A percentile compares a stretch with the other conserved stretches of the same genome.
Conservation (phyloP, 768 basidiomycete species). For the Lactifluus echinatus region DNA sequence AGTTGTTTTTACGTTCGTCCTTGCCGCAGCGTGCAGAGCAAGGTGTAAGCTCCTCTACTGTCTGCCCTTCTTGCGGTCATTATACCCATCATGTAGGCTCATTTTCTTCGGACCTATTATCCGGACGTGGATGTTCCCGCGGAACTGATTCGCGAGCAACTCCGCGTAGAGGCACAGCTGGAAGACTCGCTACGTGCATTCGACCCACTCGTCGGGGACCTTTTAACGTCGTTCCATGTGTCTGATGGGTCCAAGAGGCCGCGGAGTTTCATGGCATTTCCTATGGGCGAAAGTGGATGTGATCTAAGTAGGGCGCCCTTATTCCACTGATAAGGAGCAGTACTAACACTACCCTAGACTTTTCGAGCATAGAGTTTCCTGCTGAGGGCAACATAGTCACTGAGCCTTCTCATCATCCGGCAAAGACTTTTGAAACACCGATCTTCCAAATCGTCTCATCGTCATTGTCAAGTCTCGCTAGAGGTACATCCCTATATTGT, state of each 20-base stretch:
- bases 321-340: background rate
- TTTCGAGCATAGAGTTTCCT: slow-evolving; percentile 35
- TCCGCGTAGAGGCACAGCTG: slow-evolving; percentile 38
- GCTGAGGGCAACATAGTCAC: slow-evolving; percentile 27
- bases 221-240: slow-evolving; percentile 36
- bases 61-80: slow-evolving; percentile 3
- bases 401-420: slow-evolving; percentile 35
- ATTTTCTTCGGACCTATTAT: slow-evolving; percentile 60
- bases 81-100: slow-evolving; percentile 39
- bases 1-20: slow-evolving; percentile 27
- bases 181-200: slow-evolving; percentile 33
- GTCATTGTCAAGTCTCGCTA: background rate
- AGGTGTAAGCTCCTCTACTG: slow-evolving; percentile 39
- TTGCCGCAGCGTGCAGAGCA: slow-evolving; percentile 51
- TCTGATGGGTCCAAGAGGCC: slow-evolving; percentile 22
- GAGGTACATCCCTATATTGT: background rate
- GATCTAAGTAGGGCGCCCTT: slow-evolving; percentile 47
- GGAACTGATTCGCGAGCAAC: slow-evolving; percentile 53
- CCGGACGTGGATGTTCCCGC: slow-evolving; percentile 68
- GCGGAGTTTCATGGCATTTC: slow-evolving; percentile 41
- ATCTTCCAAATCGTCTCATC: slow-evolving; percentile 48
- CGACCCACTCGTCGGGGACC: slow-evolving; percentile 50
- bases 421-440: slow-evolving; percentile 51
- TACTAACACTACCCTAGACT: slow-evolving; percentile 31
- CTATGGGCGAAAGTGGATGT: slow-evolving; percentile 49